phyloP scores from a whole-genome alignment of 805 yeast genomes.

The Saccharomycopsis sp. region DNA sequence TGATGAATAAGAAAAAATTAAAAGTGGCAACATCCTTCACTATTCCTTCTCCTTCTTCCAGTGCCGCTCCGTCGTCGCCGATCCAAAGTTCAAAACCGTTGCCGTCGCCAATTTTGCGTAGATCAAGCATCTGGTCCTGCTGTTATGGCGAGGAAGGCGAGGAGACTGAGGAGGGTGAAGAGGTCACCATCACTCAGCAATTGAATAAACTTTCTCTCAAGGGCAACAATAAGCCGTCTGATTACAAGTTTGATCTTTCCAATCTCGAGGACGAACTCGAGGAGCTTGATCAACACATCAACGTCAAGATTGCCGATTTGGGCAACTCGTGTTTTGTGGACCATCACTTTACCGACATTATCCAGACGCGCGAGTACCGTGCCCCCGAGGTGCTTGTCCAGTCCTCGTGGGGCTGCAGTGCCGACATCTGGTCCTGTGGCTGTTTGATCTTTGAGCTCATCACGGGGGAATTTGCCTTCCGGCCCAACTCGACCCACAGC shows the following conservation, averaged over 20 bases:
- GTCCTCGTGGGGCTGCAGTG: conserved; percentile 86
- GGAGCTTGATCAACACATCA: conserved; percentile 28
- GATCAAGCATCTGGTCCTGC: conserved; percentile 17
- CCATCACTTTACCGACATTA: conserved; percentile 77
- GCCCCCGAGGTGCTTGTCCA: conserved; percentile 83
- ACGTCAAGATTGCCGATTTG: conserved; percentile 84
- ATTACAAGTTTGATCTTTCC: conserved; percentile 21
- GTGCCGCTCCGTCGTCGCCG: conserved; percentile 4
- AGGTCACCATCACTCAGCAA: neutral
- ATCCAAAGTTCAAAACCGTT: conserved; percentile 18
- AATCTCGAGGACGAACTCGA: conserved; percentile 16
- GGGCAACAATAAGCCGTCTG: conserved; percentile 1
- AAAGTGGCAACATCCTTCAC: too few relatives aligned
- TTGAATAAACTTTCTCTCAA: neutral
- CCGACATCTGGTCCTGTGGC: conserved; percentile 95
- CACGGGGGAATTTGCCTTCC: conserved; percentile 92
- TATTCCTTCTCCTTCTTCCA: conserved; percentile 1
- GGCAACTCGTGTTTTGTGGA: conserved; percentile 85
- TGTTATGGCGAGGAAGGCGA: conserved; percentile 16
- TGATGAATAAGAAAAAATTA: conserved; percentile 1
- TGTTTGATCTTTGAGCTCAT: conserved; percentile 83
- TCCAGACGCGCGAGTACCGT: conserved; percentile 87
- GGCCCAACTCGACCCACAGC: conserved; percentile 47
- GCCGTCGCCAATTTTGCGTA: conserved; percentile 19
- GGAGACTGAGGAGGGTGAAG: conserved; percentile 5